Percentiles rank a stretch among this genome's conserved stretches.
phyloP scores from a whole-genome alignment of 2,329 filamentous ascomycete species.

The Aspergillus eucalypticola region DNA sequence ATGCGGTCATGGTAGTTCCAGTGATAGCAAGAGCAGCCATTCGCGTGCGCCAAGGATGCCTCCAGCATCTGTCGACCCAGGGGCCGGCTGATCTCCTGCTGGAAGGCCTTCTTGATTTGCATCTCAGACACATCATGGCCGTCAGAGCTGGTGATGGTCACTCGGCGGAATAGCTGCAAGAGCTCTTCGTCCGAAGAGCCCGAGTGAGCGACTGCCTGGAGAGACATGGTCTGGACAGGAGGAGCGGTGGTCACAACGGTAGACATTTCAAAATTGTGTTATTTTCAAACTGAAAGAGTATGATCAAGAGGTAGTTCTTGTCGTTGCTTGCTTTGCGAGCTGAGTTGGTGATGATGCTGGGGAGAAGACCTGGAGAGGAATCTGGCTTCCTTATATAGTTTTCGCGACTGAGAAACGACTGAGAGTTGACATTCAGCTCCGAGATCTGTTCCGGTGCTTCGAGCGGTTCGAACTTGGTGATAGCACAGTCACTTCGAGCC shows the following conservation, averaged over 20 bases:
- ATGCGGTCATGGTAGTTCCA: slow-evolving; percentile 8
- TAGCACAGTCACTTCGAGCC: neutral
- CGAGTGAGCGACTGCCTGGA: neutral
- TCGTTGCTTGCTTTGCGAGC: neutral
- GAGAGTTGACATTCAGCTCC: neutral
- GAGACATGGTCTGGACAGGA: neutral
- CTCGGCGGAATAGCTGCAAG: slow-evolving; percentile 1
- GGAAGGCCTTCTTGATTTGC: slow-evolving; percentile 6
- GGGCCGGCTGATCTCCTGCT: slow-evolving; percentile 5
- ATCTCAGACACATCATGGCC: slow-evolving; percentile 7
- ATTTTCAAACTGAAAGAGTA: neutral
- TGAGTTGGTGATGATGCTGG: neutral
- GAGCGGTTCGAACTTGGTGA: neutral
- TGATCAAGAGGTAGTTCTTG: neutral
- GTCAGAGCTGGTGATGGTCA: slow-evolving; percentile 3
- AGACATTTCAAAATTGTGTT: neutral
- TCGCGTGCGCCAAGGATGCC: slow-evolving; percentile 1
- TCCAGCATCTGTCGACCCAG: slow-evolving; percentile 8
- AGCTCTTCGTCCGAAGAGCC: slow-evolving; percentile 5
- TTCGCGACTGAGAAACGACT: neutral
- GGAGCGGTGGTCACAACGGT: slow-evolving; percentile 2
- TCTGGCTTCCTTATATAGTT: slow-evolving; percentile 1
- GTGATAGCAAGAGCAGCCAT: slow-evolving; percentile 5
- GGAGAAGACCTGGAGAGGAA: neutral
- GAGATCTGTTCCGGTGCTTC: neutral